Evolutionary conservation across 257 asterid species (phyloP).

Genomic region (Solanum sitiens): DNA sequence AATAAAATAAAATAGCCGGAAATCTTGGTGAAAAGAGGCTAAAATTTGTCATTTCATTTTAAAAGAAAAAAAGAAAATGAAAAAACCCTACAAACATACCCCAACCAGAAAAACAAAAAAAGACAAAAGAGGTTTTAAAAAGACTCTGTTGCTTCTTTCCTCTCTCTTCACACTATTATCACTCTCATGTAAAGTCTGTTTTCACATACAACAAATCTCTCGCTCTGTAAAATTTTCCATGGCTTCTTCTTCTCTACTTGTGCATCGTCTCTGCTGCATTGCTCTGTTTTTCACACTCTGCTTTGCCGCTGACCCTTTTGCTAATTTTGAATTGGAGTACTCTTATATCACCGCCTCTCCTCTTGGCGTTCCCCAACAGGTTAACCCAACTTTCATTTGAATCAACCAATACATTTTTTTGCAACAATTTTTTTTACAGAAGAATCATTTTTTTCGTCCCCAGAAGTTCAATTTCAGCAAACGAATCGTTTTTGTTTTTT

Average conservation of each 20-base stretch:
- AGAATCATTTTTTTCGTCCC: not conserved
- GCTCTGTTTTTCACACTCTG: slow-evolving; percentile 28
- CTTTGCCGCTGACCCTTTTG: slow-evolving; percentile 60
- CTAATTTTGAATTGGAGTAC: slow-evolving; percentile 44
- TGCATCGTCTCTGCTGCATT: slow-evolving; percentile 11
- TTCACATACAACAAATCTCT: not conserved
- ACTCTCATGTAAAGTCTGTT: not conserved
- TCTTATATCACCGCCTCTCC: slow-evolving; percentile 82
- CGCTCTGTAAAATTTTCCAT: not conserved
- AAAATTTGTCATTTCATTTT: not conserved
- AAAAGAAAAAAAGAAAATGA: not conserved
- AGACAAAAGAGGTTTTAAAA: not conserved
- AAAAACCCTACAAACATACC: not conserved
- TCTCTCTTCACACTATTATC: not conserved
- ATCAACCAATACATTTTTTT: not conserved
- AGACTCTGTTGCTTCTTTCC: not conserved
- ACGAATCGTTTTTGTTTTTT: not conserved
- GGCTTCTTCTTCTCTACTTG: not conserved
- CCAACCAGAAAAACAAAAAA: not conserved
- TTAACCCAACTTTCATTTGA: not conserved
- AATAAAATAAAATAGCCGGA: not conserved
- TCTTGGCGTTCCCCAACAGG: slow-evolving; percentile 97
- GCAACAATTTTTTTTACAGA: not conserved
- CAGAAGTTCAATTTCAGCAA: not conserved
- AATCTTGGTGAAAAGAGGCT: not conserved